Percentiles rank a stretch among this genome's conserved stretches.
phyloP scores from a whole-genome alignment of 129 eudicot genomes.

The Helianthus annuus region DNA sequence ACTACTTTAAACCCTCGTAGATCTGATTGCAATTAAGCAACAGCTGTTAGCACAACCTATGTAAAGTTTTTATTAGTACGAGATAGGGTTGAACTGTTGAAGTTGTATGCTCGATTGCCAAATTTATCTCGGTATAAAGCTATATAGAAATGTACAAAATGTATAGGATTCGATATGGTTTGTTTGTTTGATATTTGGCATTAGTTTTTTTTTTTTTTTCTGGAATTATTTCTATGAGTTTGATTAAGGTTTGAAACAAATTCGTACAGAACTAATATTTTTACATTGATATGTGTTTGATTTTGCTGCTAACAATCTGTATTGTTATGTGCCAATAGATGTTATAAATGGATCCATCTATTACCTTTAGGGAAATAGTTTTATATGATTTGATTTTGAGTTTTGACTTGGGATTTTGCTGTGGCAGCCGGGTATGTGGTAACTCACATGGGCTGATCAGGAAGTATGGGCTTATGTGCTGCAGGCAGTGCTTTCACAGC shows the following conservation, averaged over 20 bases:
- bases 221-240: no score
- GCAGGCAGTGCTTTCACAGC: slow-evolving; percentile 66
- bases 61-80: not conserved
- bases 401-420: not conserved
- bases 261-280: not conserved
- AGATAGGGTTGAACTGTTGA: not conserved
- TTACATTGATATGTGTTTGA: not conserved
- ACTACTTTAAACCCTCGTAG: not conserved
- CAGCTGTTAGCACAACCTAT: no score
- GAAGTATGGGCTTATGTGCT: slow-evolving; percentile 61
- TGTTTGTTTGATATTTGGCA: no score
- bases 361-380: no score
- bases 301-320: not conserved
- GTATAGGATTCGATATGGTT: no score
- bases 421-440: slow-evolving; percentile 51
- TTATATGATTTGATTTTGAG: not conserved
- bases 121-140: no score
- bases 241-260: not conserved
- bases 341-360: no score
- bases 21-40: not conserved
- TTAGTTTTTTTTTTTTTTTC: no score
- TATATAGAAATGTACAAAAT: no score
- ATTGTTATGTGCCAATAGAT: not conserved
- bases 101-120: not conserved
- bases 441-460: slow-evolving; percentile 51